These are phyloP conservation scores for Entomortierella lignicola DNA, from an alignment of 192 early-diverging fungal species.

Conservation along the genomic window DNA sequence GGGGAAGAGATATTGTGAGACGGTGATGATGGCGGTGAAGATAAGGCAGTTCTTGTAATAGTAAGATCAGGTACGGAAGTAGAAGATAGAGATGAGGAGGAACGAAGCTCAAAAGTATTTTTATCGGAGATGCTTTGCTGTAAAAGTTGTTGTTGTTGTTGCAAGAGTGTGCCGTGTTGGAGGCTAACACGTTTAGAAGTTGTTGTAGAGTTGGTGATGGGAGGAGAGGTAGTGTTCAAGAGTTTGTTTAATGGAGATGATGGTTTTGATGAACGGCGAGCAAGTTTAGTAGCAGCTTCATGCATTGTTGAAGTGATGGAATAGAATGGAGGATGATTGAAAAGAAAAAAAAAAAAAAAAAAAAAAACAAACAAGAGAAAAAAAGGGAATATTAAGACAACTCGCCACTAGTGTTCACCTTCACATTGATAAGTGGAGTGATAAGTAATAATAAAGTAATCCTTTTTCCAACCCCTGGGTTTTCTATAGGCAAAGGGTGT, in stretches of 20 bases:
- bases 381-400: no score
- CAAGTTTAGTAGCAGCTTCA: conserved; percentile 22
- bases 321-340: background rate
- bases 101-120: no score
- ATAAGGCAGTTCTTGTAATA: conserved; percentile 4
- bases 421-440: no score
- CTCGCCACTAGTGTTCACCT: no score
- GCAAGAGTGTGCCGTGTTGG: no score
- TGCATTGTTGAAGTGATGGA: conserved; percentile 16
- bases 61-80: background rate
- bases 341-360: background rate
- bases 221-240: background rate
- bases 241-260: conserved; percentile 3
- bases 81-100: background rate
- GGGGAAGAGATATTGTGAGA: conserved; percentile 8
- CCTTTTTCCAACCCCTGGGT: no score
- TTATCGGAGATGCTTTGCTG: background rate
- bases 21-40: no score
- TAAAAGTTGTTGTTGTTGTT: background rate
- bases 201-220: background rate
- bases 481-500: no score
- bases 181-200: background rate
- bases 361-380: background rate
- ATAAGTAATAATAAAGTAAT: no score
- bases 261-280: conserved; percentile 39